Base-by-base conservation (phyloP, 1,139 yeast species). In the Blastobotrys petasosporus region DNA sequence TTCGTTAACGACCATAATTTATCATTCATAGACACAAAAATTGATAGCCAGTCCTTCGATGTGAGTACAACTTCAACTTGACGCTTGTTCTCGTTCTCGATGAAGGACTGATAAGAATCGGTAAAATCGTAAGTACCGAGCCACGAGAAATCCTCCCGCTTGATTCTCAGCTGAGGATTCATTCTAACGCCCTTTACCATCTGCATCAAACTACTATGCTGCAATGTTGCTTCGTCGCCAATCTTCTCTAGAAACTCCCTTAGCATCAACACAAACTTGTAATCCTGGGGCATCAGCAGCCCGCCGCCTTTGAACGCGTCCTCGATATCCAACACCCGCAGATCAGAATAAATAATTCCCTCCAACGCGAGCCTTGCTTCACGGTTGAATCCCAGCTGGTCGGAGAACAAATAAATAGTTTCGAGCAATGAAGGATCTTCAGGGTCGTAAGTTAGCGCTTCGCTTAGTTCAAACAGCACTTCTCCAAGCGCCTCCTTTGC, bases 331-430 rank as follows among this genome's bases (percentile, higher is more conserved):
- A 57, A 45, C 1, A 62, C 54, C 23, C 65, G 50, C 1, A 56
- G 50, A 2, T 59, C 57, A 1, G 62, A 54, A 33, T 58, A 53
- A 4, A 62, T 57, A n/a, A 79, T 77, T 54, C 79, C 78, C 58
- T 90, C 97, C 38, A 85, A 62, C 0, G 83, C 71, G 45, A 74
- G 74, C 42, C 92, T 66, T 0, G 85, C 77, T 13, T 86, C 64
- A 45, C 82, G 71, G 11, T 64, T 62, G 41, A 60, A 55, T 2
- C 66, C 66, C 25, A 67, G 50, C 1, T 60, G 56, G 20, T 44
- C 29, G 23, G 62, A 58, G 38, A 66, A 42, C 17, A 58, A 43
- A 37, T 53, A 53, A 1, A 64, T 42, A 12, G 58, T 37, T 20
- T 56, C 57, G n/a, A 62, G 49, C 48, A 68, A 56, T 10, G 59